phyloP scores from a whole-genome alignment of 2,329 filamentous ascomycete genomes.

The Alternaria brassicae region DNA sequence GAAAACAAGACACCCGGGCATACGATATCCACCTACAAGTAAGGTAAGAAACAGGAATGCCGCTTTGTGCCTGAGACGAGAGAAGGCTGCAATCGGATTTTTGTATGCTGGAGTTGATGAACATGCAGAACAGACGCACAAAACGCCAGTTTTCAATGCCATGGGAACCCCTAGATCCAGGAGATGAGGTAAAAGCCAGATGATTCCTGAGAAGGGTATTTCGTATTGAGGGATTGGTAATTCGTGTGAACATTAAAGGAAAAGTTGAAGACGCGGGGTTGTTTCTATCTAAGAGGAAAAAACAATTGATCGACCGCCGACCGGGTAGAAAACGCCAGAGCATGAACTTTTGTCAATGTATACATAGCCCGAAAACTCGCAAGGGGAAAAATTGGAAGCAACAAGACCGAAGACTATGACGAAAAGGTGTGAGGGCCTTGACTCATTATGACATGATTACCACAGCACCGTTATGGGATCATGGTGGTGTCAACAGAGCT shows the following conservation, averaged over 20 bases:
- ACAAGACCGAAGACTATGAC: constrained; percentile 23
- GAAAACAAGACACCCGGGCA: constrained; percentile 5
- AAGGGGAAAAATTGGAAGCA: constrained; percentile 28
- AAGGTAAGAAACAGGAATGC: constrained; percentile 30
- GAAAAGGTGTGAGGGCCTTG: not conserved
- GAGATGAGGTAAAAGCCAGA: constrained; percentile 21
- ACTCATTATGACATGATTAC: not conserved
- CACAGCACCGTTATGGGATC: constrained; percentile 11
- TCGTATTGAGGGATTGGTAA: constrained; percentile 28
- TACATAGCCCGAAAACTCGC: constrained; percentile 28
- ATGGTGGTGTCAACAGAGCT: constrained; percentile 57
- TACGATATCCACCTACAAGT: constrained; percentile 10
- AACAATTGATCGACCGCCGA: constrained; percentile 29
- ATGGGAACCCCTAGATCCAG: constrained; percentile 22
- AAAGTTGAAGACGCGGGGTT: constrained; percentile 14
- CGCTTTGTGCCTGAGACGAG: constrained; percentile 40
- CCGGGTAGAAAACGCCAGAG: constrained; percentile 41
- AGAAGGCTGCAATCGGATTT: constrained; percentile 15
- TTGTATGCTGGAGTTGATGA: constrained; percentile 18
- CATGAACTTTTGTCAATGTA: constrained; percentile 42
- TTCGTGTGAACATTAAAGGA: constrained; percentile 36
- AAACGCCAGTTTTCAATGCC: constrained; percentile 43
- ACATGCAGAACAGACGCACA: constrained; percentile 35
- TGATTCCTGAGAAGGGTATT: constrained; percentile 33
- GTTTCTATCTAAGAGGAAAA: constrained; percentile 26